These are phyloP conservation scores for Podaxis pistillaris DNA, from an alignment of 768 basidiomycete species.

Conservation along the genomic window DNA sequence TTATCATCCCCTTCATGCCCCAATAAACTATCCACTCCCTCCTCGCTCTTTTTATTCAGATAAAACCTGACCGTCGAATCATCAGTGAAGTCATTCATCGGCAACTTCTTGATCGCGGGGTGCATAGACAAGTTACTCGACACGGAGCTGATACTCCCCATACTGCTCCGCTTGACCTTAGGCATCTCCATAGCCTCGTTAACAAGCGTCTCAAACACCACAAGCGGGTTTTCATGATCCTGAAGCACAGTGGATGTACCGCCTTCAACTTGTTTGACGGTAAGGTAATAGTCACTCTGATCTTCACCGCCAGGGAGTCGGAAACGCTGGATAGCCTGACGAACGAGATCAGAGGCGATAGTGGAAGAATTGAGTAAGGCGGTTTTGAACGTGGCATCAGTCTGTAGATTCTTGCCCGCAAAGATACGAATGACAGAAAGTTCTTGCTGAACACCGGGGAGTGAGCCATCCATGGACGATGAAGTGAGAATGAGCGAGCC, in stretches of 20 bases:
- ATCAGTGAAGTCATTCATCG: constrained; percentile 98
- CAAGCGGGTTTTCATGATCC: constrained; percentile 77
- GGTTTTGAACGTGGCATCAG: constrained; percentile 98
- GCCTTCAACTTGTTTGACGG: constrained; percentile 91
- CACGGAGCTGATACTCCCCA: constrained; percentile 93
- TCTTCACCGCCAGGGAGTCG: constrained; percentile 64
- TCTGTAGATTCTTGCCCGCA: constrained; percentile 85
- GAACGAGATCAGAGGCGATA: constrained; percentile 78
- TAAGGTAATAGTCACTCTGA: constrained; percentile 77
- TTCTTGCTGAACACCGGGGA: constrained; percentile 61
- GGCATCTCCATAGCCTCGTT: constrained; percentile 79
- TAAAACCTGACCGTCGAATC: constrained; percentile 98
- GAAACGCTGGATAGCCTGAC: constrained; percentile 95
- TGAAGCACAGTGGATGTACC: constrained; percentile 76
- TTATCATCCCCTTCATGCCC: constrained; percentile 43
- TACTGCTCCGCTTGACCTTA: constrained; percentile 89
- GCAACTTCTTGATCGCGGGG: constrained; percentile 90
- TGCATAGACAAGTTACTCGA: constrained; percentile 91
- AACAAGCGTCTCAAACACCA: constrained; percentile 83
- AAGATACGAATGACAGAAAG: constrained; percentile 96
- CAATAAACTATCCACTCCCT: constrained; percentile 34
- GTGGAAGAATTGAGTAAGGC: constrained; percentile 89
- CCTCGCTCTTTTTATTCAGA: constrained; percentile 62
- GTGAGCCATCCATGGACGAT: constrained; percentile 57
- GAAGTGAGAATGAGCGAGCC: constrained; percentile 75